Evolutionary conservation across 192 early-diverging fungal species (phyloP), one percentile per base, ranked within the genome.

Genomic region (Lunasporangiospora selenospora): DNA sequence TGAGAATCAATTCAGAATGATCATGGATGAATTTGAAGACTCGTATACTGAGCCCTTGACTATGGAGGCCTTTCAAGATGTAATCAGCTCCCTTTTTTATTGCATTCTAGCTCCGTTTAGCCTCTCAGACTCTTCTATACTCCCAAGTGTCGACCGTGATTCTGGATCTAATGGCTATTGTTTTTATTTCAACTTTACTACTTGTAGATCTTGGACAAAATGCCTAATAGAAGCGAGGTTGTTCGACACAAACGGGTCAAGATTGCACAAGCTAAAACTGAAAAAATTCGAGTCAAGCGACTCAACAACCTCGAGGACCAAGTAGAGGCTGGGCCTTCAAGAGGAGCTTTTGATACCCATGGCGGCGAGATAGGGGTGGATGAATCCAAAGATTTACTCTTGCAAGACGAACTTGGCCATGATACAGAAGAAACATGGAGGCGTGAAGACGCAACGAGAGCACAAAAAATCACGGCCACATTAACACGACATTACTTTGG

Each of bases 21-120:
- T 63, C 29, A 86, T 89, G 53, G 92, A 94, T 71, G 43, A 77
- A 43, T 94, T 53, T 46, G 84, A 89, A 6, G 92, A 94, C 58
- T 84, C 81, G 21, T 94, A 83, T 58, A 81, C 71, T 1, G 85
- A 89, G 23, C 80, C 85, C 15, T 57, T 89, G 1, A 81, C 77
- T 24, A 62, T 53, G 5, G 65, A 71, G 18, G 64, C 53, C 2
- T 60, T 93, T 26, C 65, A 80, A 57, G 85, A 91, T 66, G 88
- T 90, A 77, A 44, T n/a, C n/a, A n/a, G n/a, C n/a, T n/a, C n/a
- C n/a, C n/a, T n/a, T n/a, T n/a, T n/a, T n/a, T n/a, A n/a, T n/a
- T n/a, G n/a, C n/a, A n/a, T n/a, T n/a, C n/a, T n/a, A n/a, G n/a
- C n/a, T n/a, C n/a, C n/a, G n/a, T n/a, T n/a, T n/a, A 6, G 13